Conservation (phyloP, 352 stramenopile species). For the Phytophthora capsici region DNA sequence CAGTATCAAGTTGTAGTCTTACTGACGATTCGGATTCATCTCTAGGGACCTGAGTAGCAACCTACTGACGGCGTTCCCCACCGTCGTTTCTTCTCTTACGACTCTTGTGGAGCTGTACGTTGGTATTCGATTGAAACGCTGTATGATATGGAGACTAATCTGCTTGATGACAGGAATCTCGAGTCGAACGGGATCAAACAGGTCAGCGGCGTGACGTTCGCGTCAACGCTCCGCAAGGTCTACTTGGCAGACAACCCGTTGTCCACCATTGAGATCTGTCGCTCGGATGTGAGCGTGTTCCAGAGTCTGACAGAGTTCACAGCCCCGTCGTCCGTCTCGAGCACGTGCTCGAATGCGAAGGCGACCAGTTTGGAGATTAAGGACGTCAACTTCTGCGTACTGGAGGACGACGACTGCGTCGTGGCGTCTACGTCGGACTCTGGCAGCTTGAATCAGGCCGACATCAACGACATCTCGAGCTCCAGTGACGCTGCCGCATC, state of each 20-base stretch:
- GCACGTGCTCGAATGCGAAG: constrained; percentile 32
- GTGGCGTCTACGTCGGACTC: constrained; percentile 10
- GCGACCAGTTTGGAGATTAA: constrained; percentile 38
- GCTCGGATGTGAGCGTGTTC: constrained; percentile 51
- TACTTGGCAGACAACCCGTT: constrained; percentile 53
- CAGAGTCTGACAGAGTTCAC: constrained; percentile 38
- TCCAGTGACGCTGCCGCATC: constrained; percentile 12
- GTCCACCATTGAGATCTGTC: constrained; percentile 55
- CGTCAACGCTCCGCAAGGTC: constrained; percentile 54
- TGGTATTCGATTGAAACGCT: background rate
- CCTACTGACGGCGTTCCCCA: constrained; percentile 52
- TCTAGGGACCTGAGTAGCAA: constrained; percentile 69
- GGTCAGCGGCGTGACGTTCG: constrained; percentile 56
- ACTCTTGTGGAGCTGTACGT: constrained; percentile 67
- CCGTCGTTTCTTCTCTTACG: constrained; percentile 47
- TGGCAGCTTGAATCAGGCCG: constrained; percentile 9
- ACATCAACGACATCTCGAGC: constrained; percentile 33
- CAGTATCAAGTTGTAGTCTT: background rate
- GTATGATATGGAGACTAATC: background rate
- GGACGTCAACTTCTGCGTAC: constrained; percentile 44
- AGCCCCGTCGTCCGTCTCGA: constrained; percentile 39
- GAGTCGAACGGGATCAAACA: constrained; percentile 59
- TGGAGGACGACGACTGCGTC: constrained; percentile 38
- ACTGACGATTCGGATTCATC: background rate
- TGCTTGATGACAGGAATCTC: constrained; percentile 52